Evolutionary conservation across 139 green algal genomes (phyloP).

Genomic region (Tetradesmus lagerheimii): DNA sequence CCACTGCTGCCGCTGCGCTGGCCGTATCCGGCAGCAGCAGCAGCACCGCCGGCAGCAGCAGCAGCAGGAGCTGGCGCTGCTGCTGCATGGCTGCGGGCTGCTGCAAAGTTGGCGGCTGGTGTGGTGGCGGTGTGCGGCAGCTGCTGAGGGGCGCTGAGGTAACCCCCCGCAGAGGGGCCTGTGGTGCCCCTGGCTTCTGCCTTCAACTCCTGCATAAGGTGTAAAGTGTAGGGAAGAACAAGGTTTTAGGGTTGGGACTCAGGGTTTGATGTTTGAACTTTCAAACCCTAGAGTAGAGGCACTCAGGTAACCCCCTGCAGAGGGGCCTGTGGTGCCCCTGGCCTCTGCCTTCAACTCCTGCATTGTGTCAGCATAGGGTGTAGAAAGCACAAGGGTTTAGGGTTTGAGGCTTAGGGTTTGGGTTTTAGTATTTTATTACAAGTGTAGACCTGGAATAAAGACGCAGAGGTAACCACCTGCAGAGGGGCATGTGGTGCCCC

Average conservation of each 20-base stretch:
- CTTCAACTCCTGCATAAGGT: slow-evolving; percentile 34
- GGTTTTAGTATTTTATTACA: no score
- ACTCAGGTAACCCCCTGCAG: no score
- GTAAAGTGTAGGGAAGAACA: no score
- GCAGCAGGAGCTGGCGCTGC: not conserved
- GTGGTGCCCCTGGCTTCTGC: slow-evolving; percentile 24
- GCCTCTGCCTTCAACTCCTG: slow-evolving; percentile 46
- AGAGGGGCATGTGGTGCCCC: no score
- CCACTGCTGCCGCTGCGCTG: not conserved
- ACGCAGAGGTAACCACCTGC: no score
- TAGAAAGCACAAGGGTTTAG: no score
- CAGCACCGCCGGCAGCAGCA: not conserved
- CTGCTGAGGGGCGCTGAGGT: slow-evolving; percentile 30
- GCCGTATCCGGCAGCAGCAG: not conserved
- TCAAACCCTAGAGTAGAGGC: no score
- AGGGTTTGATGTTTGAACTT: no score
- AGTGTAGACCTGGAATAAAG: no score
- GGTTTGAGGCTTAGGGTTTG: no score
- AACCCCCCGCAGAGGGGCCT: not conserved
- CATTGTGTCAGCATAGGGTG: not conserved
- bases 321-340: not conserved
- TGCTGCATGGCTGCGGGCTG: not conserved
- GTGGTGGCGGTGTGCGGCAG: slow-evolving; percentile 2
- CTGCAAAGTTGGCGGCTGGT: slow-evolving; percentile 11
- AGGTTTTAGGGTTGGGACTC: no score